phyloP scores from a whole-genome alignment of 169 alveolate genomes.

The Plasmodium billcollinsi region DNA sequence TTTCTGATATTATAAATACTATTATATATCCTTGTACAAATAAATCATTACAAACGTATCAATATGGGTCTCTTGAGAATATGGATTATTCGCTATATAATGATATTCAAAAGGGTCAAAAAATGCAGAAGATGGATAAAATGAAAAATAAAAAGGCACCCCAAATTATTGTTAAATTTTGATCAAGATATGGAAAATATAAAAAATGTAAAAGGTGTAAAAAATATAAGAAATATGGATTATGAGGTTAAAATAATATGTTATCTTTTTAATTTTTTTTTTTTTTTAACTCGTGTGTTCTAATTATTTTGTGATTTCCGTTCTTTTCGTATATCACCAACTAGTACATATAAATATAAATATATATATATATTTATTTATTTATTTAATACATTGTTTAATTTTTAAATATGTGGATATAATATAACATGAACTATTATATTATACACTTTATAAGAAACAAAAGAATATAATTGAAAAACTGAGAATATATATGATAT shows the following conservation, averaged over 20 bases:
- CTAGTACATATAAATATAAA: neutral
- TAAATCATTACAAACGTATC: no score
- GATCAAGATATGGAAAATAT: neutral
- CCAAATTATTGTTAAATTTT: slow-evolving; percentile 49
- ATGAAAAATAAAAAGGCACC: neutral
- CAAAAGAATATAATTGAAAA: no score
- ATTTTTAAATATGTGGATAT: no score
- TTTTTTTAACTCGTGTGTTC: slow-evolving; percentile 5
- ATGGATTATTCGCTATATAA: no score
- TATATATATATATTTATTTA: neutral
- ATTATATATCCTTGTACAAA: neutral
- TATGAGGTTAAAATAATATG: neutral
- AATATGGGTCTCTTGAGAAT: no score
- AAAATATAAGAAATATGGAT: no score
- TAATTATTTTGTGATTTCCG: slow-evolving; percentile 6
- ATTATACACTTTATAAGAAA: neutral
- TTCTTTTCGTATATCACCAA: slow-evolving; percentile 6
- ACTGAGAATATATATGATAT: no score
- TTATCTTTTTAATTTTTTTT: neutral
- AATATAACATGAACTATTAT: neutral
- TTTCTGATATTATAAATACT: slow-evolving; percentile 56
- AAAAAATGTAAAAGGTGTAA: no score
- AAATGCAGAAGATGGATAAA: neutral
- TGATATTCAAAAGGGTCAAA: no score
- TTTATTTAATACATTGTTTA: neutral